Percentiles rank a stretch among this genome's conserved stretches.
phyloP scores from a whole-genome alignment of 108 stramenopile species.

The Skeletonema grethae region DNA sequence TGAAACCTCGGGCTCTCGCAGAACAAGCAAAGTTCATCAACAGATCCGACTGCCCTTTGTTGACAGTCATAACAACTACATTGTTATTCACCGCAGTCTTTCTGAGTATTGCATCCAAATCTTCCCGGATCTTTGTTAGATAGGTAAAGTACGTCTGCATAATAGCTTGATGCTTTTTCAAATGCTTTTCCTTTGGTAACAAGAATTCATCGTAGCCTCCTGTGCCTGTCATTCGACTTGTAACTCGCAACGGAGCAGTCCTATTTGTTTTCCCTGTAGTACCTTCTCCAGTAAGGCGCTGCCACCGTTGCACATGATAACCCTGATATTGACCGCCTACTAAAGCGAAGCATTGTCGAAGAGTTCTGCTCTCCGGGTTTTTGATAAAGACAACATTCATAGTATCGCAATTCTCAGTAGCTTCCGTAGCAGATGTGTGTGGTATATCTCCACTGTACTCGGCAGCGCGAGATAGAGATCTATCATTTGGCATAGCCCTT shows the following conservation, averaged over 20 bases:
- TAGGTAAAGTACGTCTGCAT: slow-evolving; percentile 22
- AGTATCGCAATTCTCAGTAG: slow-evolving; percentile 49
- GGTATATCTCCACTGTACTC: slow-evolving; percentile 20
- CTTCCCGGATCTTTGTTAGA: slow-evolving; percentile 22
- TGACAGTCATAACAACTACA: slow-evolving; percentile 48
- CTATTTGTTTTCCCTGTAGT: slow-evolving; percentile 11
- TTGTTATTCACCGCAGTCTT: slow-evolving; percentile 42
- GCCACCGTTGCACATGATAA: slow-evolving; percentile 40
- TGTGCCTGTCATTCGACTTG: slow-evolving; percentile 38
- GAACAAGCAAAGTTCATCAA: slow-evolving; percentile 56
- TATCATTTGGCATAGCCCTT: slow-evolving; percentile 15
- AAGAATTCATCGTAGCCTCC: slow-evolving; percentile 41
- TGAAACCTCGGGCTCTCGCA: slow-evolving; percentile 55
- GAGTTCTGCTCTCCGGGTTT: slow-evolving; percentile 14
- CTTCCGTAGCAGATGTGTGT: slow-evolving; percentile 23
- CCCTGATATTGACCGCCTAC: slow-evolving; percentile 45
- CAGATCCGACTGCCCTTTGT: slow-evolving; percentile 49
- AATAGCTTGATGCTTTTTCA: slow-evolving; percentile 22
- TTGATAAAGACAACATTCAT: slow-evolving; percentile 49
- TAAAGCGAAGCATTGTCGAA: slow-evolving; percentile 31
- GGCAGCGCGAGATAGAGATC: slow-evolving; percentile 7
- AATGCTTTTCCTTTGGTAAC: slow-evolving; percentile 15
- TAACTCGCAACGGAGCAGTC: slow-evolving; percentile 26
- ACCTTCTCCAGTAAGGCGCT: slow-evolving; percentile 4
- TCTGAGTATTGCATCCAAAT: slow-evolving; percentile 20